phyloP scores from a whole-genome alignment of 192 early-diverging fungal species.

The Linnemannia elongata region DNA sequence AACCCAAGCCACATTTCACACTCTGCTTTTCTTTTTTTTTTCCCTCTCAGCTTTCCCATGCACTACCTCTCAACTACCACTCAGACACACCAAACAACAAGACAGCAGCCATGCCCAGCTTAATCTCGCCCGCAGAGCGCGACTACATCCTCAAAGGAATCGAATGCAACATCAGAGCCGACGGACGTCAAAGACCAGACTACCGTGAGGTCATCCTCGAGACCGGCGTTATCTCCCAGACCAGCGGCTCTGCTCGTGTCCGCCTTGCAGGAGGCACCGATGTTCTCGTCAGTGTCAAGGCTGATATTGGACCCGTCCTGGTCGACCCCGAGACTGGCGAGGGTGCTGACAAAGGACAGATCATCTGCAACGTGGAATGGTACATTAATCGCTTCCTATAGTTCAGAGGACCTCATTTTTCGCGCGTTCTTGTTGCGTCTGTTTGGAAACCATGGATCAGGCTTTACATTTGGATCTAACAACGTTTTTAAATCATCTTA shows the following conservation, averaged over 20 bases:
- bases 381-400: conserved; percentile 32
- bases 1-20: conserved; percentile 13
- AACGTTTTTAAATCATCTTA: not conserved
- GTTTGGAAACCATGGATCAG: not conserved
- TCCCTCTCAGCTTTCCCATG: not conserved
- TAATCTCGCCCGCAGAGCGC: conserved; percentile 83
- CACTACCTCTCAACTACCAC: not conserved
- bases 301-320: conserved; percentile 83
- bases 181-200: conserved; percentile 87
- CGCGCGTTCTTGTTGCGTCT: not conserved
- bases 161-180: conserved; percentile 83
- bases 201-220: conserved; percentile 85
- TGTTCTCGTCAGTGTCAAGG: conserved; percentile 95
- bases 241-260: conserved; percentile 90
- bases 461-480: not conserved
- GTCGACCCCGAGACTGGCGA: conserved; percentile 67
- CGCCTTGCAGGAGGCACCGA: conserved; percentile 88
- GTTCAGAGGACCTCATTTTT: not conserved
- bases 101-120: conserved; percentile 39
- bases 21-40: not conserved
- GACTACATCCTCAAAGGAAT: conserved; percentile 90
- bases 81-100: not conserved
- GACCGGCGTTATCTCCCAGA: conserved; percentile 90
- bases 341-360: conserved; percentile 72
- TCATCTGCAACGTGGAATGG: conserved; percentile 95